These are phyloP conservation scores for Dichotomocladium elegans DNA, from an alignment of 371 early-diverging fungal species.

Conservation along the genomic window DNA sequence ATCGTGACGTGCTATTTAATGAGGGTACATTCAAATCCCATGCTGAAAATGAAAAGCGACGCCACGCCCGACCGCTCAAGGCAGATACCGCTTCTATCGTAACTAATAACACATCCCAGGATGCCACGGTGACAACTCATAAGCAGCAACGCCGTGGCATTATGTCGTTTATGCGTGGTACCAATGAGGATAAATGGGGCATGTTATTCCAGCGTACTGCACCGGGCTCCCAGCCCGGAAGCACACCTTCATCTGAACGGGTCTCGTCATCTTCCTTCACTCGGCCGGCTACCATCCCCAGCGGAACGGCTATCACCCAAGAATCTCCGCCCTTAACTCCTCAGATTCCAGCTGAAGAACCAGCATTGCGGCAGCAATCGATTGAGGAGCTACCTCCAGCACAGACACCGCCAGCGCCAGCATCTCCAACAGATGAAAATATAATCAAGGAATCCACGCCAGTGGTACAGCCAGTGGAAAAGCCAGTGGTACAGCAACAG, in stretches of 20 bases:
- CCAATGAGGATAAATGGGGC: neutral
- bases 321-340: neutral
- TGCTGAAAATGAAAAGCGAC: conserved; percentile 37
- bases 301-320: neutral
- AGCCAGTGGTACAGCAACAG: too few species aligned
- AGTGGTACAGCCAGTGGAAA: too few species aligned
- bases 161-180: conserved; percentile 34
- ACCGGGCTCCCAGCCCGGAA: neutral
- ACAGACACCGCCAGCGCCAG: too few species aligned
- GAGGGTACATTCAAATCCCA: conserved; percentile 27
- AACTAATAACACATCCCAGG: neutral
- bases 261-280: neutral
- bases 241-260: neutral
- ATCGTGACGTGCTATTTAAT: conserved; percentile 27
- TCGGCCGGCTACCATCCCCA: neutral
- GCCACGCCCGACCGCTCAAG: conserved; percentile 25
- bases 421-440: too few species aligned
- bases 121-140: neutral
- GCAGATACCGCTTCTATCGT: conserved; percentile 12
- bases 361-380: too few species aligned
- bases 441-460: too few species aligned
- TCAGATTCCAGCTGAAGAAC: neutral
- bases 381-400: too few species aligned
- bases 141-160: conserved; percentile 16
- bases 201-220: neutral